These are phyloP conservation scores for Hyaloscypha hepaticicola DNA, from an alignment of 495 filamentous ascomycete genomes.

Conservation along the genomic window DNA sequence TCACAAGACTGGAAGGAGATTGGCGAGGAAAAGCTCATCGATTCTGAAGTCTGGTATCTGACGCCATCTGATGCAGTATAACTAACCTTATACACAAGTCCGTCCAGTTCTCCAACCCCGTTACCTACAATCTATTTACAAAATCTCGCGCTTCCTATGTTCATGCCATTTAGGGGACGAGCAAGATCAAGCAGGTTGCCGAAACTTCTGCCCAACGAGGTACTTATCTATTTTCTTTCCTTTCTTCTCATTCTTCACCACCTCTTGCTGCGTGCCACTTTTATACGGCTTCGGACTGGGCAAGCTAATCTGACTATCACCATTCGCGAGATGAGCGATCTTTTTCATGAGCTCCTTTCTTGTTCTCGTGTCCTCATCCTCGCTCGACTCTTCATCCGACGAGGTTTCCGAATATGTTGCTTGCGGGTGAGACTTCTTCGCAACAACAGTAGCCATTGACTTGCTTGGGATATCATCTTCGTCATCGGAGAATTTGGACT, in stretches of 20 bases:
- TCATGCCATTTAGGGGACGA: too few species aligned
- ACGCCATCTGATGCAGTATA: not conserved
- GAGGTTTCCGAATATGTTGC: not conserved
- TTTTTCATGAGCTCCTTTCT: conserved; percentile 17
- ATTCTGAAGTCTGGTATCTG: not conserved
- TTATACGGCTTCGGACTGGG: conserved; percentile 9
- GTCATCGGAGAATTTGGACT: not conserved
- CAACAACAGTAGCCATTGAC: not conserved
- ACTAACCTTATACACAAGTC: not conserved
- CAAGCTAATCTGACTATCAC: conserved; percentile 7
- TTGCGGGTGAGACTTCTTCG: not conserved
- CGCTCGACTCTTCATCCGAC: not conserved
- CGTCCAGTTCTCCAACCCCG: not conserved
- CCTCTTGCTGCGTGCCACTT: not conserved
- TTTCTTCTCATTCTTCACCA: conserved; percentile 6
- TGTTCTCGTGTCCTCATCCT: not conserved
- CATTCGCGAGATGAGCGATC: conserved; percentile 8
- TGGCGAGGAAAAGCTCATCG: not conserved
- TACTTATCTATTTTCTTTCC: conserved; percentile 21
- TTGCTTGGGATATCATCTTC: conserved; percentile 4
- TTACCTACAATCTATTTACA: too few species aligned
- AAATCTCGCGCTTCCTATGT: too few species aligned
- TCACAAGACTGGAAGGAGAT: not conserved
- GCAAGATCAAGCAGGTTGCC: conserved; percentile 2
- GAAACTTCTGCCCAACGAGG: conserved; percentile 14